Evolutionary conservation across 345 rosid genomes (phyloP).

Genomic region (Arabidopsis thaliana): DNA sequence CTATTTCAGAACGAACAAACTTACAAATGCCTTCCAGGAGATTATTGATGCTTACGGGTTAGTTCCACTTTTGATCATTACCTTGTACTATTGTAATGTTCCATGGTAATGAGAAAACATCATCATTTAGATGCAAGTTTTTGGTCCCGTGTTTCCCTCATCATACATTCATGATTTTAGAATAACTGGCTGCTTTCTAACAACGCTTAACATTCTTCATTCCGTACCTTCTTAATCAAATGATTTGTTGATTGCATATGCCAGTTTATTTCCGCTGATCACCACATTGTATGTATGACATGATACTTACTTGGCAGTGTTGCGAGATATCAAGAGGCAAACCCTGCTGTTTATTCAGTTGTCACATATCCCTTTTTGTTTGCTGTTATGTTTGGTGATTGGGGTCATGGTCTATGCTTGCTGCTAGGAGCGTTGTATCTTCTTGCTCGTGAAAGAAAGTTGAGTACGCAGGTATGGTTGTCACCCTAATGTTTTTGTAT

Average conservation of each 20-base stretch:
- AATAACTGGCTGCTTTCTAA: constrained; percentile 20
- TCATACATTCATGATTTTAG: not conserved
- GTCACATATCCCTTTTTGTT: constrained; percentile 96
- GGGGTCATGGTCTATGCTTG: constrained; percentile 99
- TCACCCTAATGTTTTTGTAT: constrained; percentile 23
- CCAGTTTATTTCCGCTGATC: constrained; percentile 26
- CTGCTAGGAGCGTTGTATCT: constrained; percentile 89
- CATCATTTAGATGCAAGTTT: constrained; percentile 24
- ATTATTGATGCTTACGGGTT: constrained; percentile 99
- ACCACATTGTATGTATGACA: constrained; percentile 38
- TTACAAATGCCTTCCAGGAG: constrained; percentile 94
- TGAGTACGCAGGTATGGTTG: constrained; percentile 67
- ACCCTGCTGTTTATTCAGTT: constrained; percentile 90
- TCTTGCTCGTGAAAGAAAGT: constrained; percentile 81
- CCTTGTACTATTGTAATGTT: constrained; percentile 20
- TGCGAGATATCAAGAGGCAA: constrained; percentile 97
- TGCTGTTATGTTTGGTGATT: constrained; percentile 99
- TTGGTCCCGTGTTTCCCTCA: constrained; percentile 5
- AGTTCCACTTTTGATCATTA: constrained; percentile 45
- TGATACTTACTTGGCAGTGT: constrained; percentile 66
- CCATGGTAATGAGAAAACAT: constrained; percentile 10
- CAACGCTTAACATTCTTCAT: constrained; percentile 14
- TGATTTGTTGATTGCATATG: constrained; percentile 29
- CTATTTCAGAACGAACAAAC: constrained; percentile 80
- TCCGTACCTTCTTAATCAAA: constrained; percentile 17